Evolutionary conservation across 2,329 filamentous ascomycete genomes (phyloP).

Genomic region (Aspergillus ustus): DNA sequence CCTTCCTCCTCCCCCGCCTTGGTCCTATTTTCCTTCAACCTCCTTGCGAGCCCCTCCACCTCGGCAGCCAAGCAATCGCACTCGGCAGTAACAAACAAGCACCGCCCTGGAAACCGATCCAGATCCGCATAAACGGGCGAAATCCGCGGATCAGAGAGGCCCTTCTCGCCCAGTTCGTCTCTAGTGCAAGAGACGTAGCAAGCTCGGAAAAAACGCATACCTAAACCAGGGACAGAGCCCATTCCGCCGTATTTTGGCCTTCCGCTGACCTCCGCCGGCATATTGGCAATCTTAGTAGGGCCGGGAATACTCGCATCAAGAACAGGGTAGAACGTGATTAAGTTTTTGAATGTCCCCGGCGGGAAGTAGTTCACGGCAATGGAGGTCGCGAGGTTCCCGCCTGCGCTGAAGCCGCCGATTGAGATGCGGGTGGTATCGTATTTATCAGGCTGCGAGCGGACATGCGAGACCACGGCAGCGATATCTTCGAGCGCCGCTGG

Average conservation of each 20-base stretch:
- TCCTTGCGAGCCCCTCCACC: constrained; percentile 29
- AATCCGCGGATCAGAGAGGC: constrained; percentile 27
- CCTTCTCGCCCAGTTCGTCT: background rate
- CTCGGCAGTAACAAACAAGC: constrained; percentile 31
- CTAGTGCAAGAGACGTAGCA: constrained; percentile 28
- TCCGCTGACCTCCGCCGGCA: background rate
- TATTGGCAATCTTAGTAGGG: background rate
- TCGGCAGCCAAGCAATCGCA: constrained; percentile 32
- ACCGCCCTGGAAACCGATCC: constrained; percentile 25
- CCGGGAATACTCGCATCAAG: constrained; percentile 23
- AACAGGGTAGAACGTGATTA: constrained; percentile 39
- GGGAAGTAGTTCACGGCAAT: constrained; percentile 12
- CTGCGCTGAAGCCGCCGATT: constrained; percentile 48
- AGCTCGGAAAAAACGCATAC: constrained; percentile 29
- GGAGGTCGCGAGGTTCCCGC: constrained; percentile 39
- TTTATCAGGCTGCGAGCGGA: constrained; percentile 32
- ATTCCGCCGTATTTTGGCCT: constrained; percentile 7
- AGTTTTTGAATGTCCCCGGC: constrained; percentile 25
- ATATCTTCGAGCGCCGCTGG: constrained; percentile 44
- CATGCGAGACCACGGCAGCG: constrained; percentile 39
- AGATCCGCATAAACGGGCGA: constrained; percentile 30
- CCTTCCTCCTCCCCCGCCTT: constrained; percentile 4
- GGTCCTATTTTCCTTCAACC: constrained; percentile 12
- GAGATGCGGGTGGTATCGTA: constrained; percentile 38
- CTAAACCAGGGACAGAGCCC: constrained; percentile 9